phyloP scores from a whole-genome alignment of 139 green algal species.

The Chlorella sp. region DNA sequence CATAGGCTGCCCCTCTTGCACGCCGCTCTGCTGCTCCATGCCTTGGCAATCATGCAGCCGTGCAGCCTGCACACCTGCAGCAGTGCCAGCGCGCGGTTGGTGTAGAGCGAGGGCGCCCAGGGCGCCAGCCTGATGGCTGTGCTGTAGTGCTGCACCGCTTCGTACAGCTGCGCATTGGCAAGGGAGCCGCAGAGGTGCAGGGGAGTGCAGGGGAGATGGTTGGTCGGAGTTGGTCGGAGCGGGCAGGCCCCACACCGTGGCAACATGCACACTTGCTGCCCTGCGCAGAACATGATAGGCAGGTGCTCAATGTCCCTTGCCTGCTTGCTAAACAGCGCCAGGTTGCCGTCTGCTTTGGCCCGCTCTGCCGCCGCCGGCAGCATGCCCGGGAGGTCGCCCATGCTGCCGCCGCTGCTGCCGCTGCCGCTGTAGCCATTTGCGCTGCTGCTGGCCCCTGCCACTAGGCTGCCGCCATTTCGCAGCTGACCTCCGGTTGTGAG shows the following conservation, averaged over 20 bases:
- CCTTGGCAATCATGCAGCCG: too few species aligned
- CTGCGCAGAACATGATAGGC: neutral
- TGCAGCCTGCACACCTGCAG: constrained; percentile 22
- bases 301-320: neutral
- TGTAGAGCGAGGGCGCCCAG: constrained; percentile 48
- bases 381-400: constrained; percentile 14
- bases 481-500: neutral
- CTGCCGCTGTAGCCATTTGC: neutral
- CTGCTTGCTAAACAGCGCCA: constrained; percentile 52
- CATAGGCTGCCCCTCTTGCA: too few species aligned
- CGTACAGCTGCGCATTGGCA: neutral
- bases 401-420: neutral
- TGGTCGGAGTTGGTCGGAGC: neutral
- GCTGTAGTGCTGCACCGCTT: constrained; percentile 53
- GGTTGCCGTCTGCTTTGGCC: constrained; percentile 58
- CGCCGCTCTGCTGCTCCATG: too few species aligned
- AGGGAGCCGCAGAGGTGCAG: too few species aligned
- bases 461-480: neutral
- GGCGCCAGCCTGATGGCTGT: constrained; percentile 58
- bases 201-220: neutral
- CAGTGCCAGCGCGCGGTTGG: constrained; percentile 57
- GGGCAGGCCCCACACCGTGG: too few species aligned
- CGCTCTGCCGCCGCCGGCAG: constrained; percentile 55
- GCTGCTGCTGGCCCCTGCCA: constrained; percentile 12
- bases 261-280: too few species aligned